phyloP scores from a whole-genome alignment of 2,329 filamentous ascomycete species.

The Emergomyces pasteurianus region DNA sequence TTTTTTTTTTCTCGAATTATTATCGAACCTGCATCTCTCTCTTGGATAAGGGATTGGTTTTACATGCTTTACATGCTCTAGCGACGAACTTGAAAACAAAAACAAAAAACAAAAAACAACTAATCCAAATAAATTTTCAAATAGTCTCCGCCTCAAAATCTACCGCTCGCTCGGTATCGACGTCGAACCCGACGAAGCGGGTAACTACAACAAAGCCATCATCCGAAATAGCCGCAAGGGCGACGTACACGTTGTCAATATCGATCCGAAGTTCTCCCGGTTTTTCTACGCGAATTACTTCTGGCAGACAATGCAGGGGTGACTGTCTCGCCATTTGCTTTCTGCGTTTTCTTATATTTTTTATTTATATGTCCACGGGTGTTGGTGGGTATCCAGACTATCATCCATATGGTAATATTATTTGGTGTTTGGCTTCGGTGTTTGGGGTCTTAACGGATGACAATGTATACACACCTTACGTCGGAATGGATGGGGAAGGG shows the following conservation, averaged over 20 bases:
- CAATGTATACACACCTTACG: no score
- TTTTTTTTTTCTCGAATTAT: background rate
- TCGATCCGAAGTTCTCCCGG: constrained; percentile 81
- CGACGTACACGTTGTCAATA: constrained; percentile 87
- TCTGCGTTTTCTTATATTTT: background rate
- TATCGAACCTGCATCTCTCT: background rate
- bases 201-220: constrained; percentile 75
- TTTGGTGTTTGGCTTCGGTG: background rate
- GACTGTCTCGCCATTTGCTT: background rate
- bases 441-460: background rate
- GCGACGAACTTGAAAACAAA: no score
- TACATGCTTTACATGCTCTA: background rate
- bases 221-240: constrained; percentile 77
- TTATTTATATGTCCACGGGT: background rate
- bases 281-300: constrained; percentile 95
- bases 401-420: background rate
- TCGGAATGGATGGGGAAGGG: background rate
- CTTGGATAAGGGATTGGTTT: background rate
- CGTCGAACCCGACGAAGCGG: constrained; percentile 65
- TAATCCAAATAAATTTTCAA: background rate
- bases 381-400: background rate
- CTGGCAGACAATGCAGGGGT: constrained; percentile 67
- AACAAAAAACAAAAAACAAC: no score
- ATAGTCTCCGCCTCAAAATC: constrained; percentile 70
- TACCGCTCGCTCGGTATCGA: constrained; percentile 88